Percentiles rank a stretch among this genome's conserved stretches.
phyloP scores from a whole-genome alignment of 2,329 filamentous ascomycete genomes.

The Sarocladiaceae sp. region DNA sequence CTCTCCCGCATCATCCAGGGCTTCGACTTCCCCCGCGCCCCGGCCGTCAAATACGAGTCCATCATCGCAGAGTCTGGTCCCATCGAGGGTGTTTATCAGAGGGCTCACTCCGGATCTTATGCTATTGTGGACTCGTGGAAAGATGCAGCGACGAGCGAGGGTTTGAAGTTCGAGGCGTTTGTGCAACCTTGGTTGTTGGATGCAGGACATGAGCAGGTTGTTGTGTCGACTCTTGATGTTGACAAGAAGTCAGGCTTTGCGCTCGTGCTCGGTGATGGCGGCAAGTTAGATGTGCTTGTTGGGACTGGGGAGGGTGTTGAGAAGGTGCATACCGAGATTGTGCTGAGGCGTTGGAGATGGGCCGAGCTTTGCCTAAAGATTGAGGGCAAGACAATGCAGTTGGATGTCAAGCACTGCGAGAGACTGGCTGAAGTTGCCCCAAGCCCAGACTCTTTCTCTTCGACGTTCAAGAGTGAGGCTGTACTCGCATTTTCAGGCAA shows the following conservation, averaged over 20 bases:
- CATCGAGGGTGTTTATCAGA: background rate
- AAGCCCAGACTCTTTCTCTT: background rate
- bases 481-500: background rate
- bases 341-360: constrained; percentile 11
- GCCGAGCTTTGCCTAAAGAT: constrained; percentile 10
- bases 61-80: background rate
- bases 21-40: background rate
- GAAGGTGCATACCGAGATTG: background rate
- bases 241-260: background rate
- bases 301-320: background rate
- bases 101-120: constrained; percentile 3
- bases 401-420: constrained; percentile 11
- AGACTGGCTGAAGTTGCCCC: constrained; percentile 10
- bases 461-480: background rate
- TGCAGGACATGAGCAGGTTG: constrained; percentile 6
- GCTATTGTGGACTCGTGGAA: background rate
- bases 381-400: constrained; percentile 7
- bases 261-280: background rate
- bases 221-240: constrained; percentile 9
- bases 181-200: constrained; percentile 10
- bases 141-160: no score
- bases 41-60: background rate
- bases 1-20: background rate
- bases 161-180: constrained; percentile 5
- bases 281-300: background rate